Conservation (phyloP, 2,329 filamentous ascomycete species). For the Falciphora oryzae region DNA sequence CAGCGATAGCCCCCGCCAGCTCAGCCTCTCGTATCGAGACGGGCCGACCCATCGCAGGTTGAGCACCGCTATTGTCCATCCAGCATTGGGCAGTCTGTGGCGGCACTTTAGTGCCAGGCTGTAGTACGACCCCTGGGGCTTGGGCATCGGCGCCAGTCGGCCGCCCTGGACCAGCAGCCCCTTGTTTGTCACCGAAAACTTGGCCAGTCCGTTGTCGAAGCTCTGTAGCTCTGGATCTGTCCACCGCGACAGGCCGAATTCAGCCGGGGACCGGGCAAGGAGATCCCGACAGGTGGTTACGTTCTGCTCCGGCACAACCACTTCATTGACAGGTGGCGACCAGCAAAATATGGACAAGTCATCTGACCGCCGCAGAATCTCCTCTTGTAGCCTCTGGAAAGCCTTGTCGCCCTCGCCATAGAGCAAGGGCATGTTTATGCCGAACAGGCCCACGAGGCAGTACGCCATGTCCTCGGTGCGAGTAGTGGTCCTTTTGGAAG, state of each 20-base stretch:
- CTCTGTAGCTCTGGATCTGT: not conserved
- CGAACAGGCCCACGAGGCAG: constrained; percentile 17
- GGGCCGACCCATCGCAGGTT: not conserved
- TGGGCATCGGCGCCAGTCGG: not conserved
- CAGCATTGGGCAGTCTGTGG: not conserved
- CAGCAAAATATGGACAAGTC: constrained; percentile 12
- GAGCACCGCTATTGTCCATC: not conserved
- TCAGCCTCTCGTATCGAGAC: not conserved
- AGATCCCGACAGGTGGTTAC: not conserved
- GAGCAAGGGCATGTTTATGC: constrained; percentile 16
- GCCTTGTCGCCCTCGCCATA: constrained; percentile 18
- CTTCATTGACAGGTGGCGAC: not conserved
- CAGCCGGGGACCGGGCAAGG: not conserved
- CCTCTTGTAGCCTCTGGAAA: constrained; percentile 16
- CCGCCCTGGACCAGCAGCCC: not conserved
- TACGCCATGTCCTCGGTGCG: constrained; percentile 17
- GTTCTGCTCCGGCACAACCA: not conserved
- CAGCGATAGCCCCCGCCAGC: not conserved
- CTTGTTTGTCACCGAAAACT: not conserved
- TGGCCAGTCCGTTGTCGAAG: not conserved
- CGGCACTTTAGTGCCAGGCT: not conserved
- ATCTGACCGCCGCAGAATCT: constrained; percentile 11
- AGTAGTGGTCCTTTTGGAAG: constrained; percentile 14
- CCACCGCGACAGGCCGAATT: not conserved
- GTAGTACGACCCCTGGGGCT: not conserved